Base-by-base conservation (phyloP, 768 basidiomycete species). In the Lentinula raphanica region DNA sequence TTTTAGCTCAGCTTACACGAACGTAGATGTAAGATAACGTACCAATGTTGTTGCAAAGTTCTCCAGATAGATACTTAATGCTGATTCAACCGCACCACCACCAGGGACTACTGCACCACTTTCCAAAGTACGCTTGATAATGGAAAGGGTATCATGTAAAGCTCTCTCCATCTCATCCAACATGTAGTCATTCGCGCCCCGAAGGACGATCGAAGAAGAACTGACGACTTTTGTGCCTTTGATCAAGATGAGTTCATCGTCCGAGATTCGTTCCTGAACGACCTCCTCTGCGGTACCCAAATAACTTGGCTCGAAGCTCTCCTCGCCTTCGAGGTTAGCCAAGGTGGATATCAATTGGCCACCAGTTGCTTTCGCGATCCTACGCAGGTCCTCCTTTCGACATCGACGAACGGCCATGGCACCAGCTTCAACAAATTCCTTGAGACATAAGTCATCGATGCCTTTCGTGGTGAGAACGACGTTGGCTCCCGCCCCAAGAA, bases 151-250 rank as follows among this genome's bases (percentile, higher is more conserved):
- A 70, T 99, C 97, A 69, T 99, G 96, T 64, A 98, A 72, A 0
- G 93, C 89, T 49, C 97, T 80, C 75, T 99, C 97, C 97, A 98
- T 99, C 79, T 99, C 97, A 70, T 99, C 97, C 65, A 98, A 76
- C 91, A 98, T 94, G 72, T 96, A 98, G 72, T 99, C 97, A 71
- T 98, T 99, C 28, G 97, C 97, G 45, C 97, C 97, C 56, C 97
- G 84, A 59, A 99, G 79, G 58, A 99, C 84, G 66, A 99, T 90
- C 19, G 94, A 97, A 13, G 90, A 80, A 23, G 94, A 95, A 76
- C 76, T 94, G 68, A 98, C 95, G 40, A 94, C 88, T 74, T 96
- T 98, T 50, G 95, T 98, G 2, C 97, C 97, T 77, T 98, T 99
- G 77, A 98, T 79, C 62, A 99, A 76, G 71, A 98, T 98, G 45